Percentiles rank a stretch among this genome's conserved stretches.
Evolutionary conservation across 1,284 basidiomycete species (phyloP).

Genomic region (Fomitiporia mediterranea): DNA sequence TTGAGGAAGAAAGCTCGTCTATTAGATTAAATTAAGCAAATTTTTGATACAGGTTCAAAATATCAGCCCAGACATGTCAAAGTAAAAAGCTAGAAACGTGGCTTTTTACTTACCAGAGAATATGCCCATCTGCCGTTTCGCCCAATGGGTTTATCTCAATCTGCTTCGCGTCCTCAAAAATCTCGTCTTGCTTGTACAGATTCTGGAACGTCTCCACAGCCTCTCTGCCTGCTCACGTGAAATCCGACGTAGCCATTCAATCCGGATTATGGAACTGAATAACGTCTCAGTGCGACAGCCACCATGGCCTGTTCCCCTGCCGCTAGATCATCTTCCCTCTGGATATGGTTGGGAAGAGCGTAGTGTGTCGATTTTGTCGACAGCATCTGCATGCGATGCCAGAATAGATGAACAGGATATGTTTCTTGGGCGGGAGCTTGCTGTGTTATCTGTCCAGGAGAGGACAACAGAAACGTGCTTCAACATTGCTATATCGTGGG

Average conservation of each 20-base stretch:
- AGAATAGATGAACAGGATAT: background rate
- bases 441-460: background rate
- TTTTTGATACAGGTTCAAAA: background rate
- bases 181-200: conserved; percentile 90
- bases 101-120: conserved; percentile 84
- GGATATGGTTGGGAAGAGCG: background rate
- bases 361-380: background rate
- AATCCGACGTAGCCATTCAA: no score
- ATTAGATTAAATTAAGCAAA: background rate
- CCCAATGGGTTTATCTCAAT: conserved; percentile 99
- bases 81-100: no score
- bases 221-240: conserved; percentile 60
- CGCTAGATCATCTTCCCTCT: background rate
- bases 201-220: conserved; percentile 95
- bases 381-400: background rate
- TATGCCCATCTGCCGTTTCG: conserved; percentile 87
- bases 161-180: conserved; percentile 99
- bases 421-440: background rate
- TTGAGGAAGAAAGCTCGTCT: no score
- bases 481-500: background rate
- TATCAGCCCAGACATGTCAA: no score
- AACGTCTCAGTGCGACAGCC: no score
- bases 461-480: background rate
- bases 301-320: background rate
- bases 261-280: no score